These are phyloP conservation scores for Boletellus deceptivus DNA, from an alignment of 1,284 basidiomycete genomes.

Conservation along the genomic window DNA sequence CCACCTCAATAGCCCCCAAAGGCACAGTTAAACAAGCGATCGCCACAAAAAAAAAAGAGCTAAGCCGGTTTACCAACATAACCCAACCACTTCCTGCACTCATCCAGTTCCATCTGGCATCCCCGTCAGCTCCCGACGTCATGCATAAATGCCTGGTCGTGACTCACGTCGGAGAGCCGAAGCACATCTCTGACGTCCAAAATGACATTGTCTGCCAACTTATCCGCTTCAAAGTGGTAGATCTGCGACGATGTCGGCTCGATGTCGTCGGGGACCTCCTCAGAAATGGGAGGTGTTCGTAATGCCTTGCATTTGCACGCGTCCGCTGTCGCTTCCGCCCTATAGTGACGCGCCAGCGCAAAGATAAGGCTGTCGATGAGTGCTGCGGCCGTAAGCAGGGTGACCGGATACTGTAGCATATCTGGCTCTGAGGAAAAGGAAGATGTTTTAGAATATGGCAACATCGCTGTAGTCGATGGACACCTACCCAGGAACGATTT, in stretches of 20 bases:
- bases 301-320: slow-evolving; percentile 8
- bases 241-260: slow-evolving; percentile 18
- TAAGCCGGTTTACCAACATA: slow-evolving; percentile 7
- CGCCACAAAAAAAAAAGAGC: not conserved
- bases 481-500: slow-evolving; percentile 43
- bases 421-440: slow-evolving; percentile 42
- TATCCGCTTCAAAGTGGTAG: slow-evolving; percentile 31
- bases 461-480: too few species aligned
- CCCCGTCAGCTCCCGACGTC: not conserved
- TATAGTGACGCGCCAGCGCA: slow-evolving; percentile 38
- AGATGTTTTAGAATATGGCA: too few species aligned
- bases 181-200: slow-evolving; percentile 46
- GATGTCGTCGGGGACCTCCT: not conserved
- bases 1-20: not conserved
- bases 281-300: not conserved
- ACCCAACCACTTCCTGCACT: slow-evolving; percentile 25
- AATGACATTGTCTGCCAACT: slow-evolving; percentile 39
- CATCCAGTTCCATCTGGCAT: slow-evolving; percentile 24
- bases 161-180: slow-evolving; percentile 42
- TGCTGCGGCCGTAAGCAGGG: slow-evolving; percentile 49
- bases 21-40: too few species aligned
- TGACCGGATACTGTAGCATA: slow-evolving; percentile 48
- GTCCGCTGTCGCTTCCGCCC: slow-evolving; percentile 30
- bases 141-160: not conserved
- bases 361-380: slow-evolving; percentile 44